Base-by-base conservation (phyloP, 2,329 filamentous ascomycete species). In the Penicillium sp. region DNA sequence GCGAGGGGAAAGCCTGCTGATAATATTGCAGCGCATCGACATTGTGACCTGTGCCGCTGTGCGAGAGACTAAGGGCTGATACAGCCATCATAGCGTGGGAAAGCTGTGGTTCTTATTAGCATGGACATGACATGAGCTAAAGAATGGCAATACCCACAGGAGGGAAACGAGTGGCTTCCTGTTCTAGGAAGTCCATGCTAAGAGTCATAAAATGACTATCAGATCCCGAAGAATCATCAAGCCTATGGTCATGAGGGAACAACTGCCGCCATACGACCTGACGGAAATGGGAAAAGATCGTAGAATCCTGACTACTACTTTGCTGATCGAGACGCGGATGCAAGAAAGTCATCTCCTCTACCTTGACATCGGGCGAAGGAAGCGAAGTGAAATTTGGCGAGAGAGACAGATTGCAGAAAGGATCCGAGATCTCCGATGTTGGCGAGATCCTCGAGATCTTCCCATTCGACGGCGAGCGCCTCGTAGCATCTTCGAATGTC, bases 31-130 rank as follows among this genome's bases (percentile, higher is more conserved):
- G 71, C 12, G 80, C 79, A 62, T 81, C 77, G 56, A 83, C 73
- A 52, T 77, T 75, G 52, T 78, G 76, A 29, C 75, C 73, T 29
- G 73, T 76, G 33, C 78, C 76, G 61, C 75, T 78, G 52, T 79
- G 76, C 23, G 78, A 77, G 43, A 83, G 73, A 63, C 81, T 82
- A 43, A 84, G 75, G 19, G 81, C 81, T 25, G 81, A 81, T n/a
- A 86, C 70, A 5, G 83, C 82, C 74, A 84, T 83, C 61, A 86
- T 84, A 8, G 83, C 82, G 66, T 85, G 80, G 49, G 81, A 80
- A 54, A 85, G 76, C 82, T 83, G 51, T 43, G 4, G 50, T 7
- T 10, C n/a, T 8, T 53, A 29, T 58, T 49, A 59, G 50, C 27
- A 50, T 25, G 49, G 47, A 43, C 19, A 50, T 31, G 31, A 15